phyloP scores from a whole-genome alignment of 306 rosid species.

The Ormosia semicastrata region DNA sequence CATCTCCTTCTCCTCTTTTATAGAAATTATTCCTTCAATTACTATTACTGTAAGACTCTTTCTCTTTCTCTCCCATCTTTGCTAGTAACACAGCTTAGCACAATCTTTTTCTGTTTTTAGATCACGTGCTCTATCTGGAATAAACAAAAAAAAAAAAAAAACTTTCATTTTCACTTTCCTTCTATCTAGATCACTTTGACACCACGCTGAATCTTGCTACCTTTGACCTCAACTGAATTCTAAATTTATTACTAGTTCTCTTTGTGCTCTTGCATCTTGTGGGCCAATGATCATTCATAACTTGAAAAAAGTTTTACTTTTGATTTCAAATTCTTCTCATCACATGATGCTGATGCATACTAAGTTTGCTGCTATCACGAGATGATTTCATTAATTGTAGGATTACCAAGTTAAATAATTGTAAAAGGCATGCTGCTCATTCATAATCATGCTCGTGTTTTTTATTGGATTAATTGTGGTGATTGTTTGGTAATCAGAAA shows the following conservation, averaged over 20 bases:
- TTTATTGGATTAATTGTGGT: constrained; percentile 34
- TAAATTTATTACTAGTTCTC: not conserved
- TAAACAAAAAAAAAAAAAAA: not conserved
- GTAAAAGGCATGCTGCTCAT: not conserved
- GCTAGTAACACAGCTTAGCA: not conserved
- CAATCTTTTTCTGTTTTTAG: not conserved
- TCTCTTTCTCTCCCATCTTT: not conserved
- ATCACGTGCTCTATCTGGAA: constrained; percentile 28
- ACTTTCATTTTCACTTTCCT: constrained; percentile 34
- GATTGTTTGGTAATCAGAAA: constrained; percentile 22
- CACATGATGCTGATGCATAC: constrained; percentile 21
- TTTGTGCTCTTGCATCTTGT: constrained; percentile 11
- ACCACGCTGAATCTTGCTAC: constrained; percentile 28
- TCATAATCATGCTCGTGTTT: not conserved
- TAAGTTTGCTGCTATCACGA: not conserved
- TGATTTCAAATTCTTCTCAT: constrained; percentile 19
- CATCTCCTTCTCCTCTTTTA: not conserved
- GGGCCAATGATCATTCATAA: constrained; percentile 15
- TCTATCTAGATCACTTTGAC: constrained; percentile 33
- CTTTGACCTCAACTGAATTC: constrained; percentile 29
- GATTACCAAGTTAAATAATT: constrained; percentile 24
- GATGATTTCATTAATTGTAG: constrained; percentile 10
- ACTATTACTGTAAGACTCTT: constrained; percentile 46
- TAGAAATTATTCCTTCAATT: constrained; percentile 30
- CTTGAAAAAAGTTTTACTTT: not conserved